Base-by-base conservation (phyloP, 345 rosid species). In the Camelina neglecta region DNA sequence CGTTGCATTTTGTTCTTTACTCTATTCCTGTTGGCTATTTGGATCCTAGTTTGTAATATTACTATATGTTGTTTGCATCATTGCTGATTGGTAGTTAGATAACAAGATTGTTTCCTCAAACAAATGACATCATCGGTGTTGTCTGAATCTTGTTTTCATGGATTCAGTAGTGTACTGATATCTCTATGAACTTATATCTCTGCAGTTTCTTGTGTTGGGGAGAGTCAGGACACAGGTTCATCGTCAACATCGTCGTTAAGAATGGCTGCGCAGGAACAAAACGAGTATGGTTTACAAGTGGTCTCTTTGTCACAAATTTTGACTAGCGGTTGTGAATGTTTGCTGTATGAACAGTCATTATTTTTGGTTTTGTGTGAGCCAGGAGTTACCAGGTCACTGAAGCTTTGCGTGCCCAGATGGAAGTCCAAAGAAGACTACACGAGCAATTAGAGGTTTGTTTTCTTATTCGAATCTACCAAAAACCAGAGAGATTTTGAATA, bases 321-420 rank as follows among this genome's bases (percentile, higher is more conserved):
- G 58, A 53, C n/a, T 26, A 3, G 7, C 39, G 53, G 20, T 39
- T 49, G 12, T 41, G 13, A 3, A 41, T 67, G 7, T 65, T 57
- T 8, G 23, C 16, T 45, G 24, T 45, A 8, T 76, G 60, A 63
- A 44, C 44, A 18, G 2, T 47, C 10, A 2, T 47, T 56, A 15
- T 18, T 13, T 41, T 15, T 26, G 16, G 74, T 76, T 74, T 72
- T 15, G 67, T 15, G 67, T 66, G 81, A 70, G 72, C 64, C 86
- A 92, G 97, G 64, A 88, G 95, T 74, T 86, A 74, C 80, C 92
- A 87, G 83, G 97, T 94, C 20, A 92, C 92, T 5, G 98, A 94
- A 84, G 98, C 98, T 71, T 80, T 94, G 76, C 83, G 96, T 67
- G 92, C 88, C 6, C 98, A 94, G 81, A 92, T 94, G 98, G 98